Base-by-base conservation (phyloP, 1,139 yeast species). In the Debaryomycetaceae sp. region DNA sequence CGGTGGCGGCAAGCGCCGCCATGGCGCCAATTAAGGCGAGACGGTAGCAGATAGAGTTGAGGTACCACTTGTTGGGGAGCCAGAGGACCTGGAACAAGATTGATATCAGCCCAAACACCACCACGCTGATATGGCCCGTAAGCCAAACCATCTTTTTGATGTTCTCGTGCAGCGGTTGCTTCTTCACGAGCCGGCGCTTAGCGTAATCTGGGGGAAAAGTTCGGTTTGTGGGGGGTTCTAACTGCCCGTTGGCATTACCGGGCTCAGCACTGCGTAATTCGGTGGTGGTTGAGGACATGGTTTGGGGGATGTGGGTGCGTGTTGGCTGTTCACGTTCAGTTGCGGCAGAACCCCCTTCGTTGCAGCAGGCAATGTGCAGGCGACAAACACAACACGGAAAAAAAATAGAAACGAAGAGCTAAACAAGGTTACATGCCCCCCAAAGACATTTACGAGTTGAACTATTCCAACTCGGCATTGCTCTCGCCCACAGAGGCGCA, bases 81-180 rank as follows among this genome's bases (percentile, higher is more conserved):
- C 69, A 59, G 23, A 67, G 58, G 29, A 58, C 43, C 46, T 76
- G 80, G 46, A 73, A 75, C 0, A 59, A 27, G 17, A 70, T 44
- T 33, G 75, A 68, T 17, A 78, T 40, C 1, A 57, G 19, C 3
- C 86, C 84, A 44, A 71, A 75, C 1, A 46, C 60, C 17, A 81
- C 34, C 1, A 79, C 63, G 5, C 61, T 22, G 0, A 40, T 38
- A 53, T 83, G 91, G 6, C 91, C 91, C 1, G 57, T 67, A 3
- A 77, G 43, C 93, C 93, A 83, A 9, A 66, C 39, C 34, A 63
- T 49, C 45, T 70, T 69, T 45, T 74, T 64, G 32, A 70, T 39
- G 8, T 72, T 69, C 34, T 58, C 57, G 13, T 66, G 49, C n/a
- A 49, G 54, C 4, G 48, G 44, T 4, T 51, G 51, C 40, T 67